phyloP scores from a whole-genome alignment of 1,284 basidiomycete genomes.

The Pascua sp. region DNA sequence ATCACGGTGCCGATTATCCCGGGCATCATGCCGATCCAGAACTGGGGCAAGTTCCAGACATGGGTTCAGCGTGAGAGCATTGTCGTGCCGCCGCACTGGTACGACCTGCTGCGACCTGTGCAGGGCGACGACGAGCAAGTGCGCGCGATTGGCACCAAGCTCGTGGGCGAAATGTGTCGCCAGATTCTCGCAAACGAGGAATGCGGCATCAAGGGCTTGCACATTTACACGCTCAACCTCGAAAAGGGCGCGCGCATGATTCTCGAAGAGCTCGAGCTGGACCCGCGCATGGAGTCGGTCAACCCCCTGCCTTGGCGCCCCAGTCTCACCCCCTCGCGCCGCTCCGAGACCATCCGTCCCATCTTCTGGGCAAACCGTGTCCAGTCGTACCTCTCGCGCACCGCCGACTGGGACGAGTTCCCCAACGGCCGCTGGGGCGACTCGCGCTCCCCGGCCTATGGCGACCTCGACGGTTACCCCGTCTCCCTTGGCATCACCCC shows the following conservation, averaged over 20 bases:
- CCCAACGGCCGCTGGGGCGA: constrained; percentile 99
- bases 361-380: constrained; percentile 86
- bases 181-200: constrained; percentile 67
- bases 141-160: constrained; percentile 77
- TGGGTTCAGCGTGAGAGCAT: constrained; percentile 85
- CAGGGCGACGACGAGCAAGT: constrained; percentile 90
- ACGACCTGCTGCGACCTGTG: constrained; percentile 79
- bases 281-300: constrained; percentile 77
- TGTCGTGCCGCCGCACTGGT: constrained; percentile 72
- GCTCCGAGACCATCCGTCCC: constrained; percentile 83
- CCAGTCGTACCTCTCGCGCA: constrained; percentile 81
- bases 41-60: constrained; percentile 92
- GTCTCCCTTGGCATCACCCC: constrained; percentile 70
- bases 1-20: constrained; percentile 94
- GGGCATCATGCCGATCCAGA: constrained; percentile 90
- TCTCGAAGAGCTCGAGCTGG: constrained; percentile 78
- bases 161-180: constrained; percentile 84
- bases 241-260: constrained; percentile 93
- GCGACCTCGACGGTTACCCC: constrained; percentile 93
- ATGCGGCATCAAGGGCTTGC: constrained; percentile 78
- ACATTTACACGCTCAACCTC: constrained; percentile 98
- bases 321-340: constrained; percentile 82
- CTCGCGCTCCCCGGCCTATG: constrained; percentile 92
- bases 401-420: constrained; percentile 98
- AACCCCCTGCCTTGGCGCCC: constrained; percentile 91